Percentiles rank a stretch among this genome's conserved stretches.
Evolutionary conservation across 1,284 basidiomycete species (phyloP).

Genomic region (Pseudozyma tsukubaensis): DNA sequence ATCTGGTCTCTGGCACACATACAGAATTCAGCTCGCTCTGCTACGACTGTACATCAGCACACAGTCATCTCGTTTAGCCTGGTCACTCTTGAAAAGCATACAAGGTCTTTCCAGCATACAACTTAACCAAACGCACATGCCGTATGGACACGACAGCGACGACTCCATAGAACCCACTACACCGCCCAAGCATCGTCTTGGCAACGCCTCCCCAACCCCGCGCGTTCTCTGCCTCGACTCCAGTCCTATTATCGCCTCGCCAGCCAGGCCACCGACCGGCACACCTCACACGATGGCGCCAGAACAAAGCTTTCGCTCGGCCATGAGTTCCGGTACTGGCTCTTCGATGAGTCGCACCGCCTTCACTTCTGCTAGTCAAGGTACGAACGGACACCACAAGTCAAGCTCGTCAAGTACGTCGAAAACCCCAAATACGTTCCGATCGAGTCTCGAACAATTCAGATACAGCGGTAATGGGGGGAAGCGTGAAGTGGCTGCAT

Average conservation of each 20-base stretch:
- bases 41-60: too few relatives aligned
- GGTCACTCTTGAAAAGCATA: too few relatives aligned
- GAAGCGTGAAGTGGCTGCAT: conserved; percentile 18
- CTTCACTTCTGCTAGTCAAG: conserved; percentile 19
- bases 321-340: conserved; percentile 28
- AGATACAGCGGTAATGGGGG: conserved; percentile 18
- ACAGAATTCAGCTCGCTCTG: too few relatives aligned
- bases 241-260: conserved; percentile 30
- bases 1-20: too few relatives aligned
- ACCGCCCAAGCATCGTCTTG: conserved; percentile 19
- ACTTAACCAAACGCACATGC: conserved; percentile 14
- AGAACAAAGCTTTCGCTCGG: conserved; percentile 32
- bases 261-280: background rate
- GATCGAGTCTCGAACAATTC: conserved; percentile 41
- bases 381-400: conserved; percentile 6
- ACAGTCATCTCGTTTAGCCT: too few relatives aligned
- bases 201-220: conserved; percentile 7
- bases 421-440: conserved; percentile 10
- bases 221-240: conserved; percentile 40
- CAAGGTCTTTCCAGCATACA: too few relatives aligned
- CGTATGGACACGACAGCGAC: conserved; percentile 32
- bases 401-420: background rate
- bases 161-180: conserved; percentile 46
- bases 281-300: conserved; percentile 13
- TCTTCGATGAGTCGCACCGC: conserved; percentile 35